These are phyloP conservation scores for Lachnellula occidentalis DNA, from an alignment of 2,329 filamentous ascomycete species.

Conservation along the genomic window DNA sequence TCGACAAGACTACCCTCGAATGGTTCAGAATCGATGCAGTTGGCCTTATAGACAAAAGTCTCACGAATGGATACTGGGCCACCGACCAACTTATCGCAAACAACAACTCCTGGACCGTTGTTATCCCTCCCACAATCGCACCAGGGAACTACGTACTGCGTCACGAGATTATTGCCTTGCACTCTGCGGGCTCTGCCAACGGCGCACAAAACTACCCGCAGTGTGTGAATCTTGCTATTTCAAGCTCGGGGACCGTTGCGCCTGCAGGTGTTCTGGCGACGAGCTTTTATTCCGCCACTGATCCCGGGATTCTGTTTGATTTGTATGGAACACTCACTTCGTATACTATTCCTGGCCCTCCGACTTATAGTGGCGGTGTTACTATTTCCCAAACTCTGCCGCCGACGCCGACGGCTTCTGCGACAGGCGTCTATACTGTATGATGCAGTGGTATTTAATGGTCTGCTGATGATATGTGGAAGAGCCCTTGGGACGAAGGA, in stretches of 20 bases:
- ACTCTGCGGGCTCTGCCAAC: slow-evolving; percentile 32
- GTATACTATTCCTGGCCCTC: slow-evolving; percentile 34
- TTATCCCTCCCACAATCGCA: slow-evolving; percentile 38
- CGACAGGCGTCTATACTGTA: slow-evolving; percentile 15
- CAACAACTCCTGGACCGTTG: slow-evolving; percentile 48
- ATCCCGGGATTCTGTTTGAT: slow-evolving; percentile 38
- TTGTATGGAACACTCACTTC: slow-evolving; percentile 33
- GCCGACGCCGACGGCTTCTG: slow-evolving; percentile 17
- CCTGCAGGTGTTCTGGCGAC: slow-evolving; percentile 35
- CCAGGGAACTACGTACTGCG: slow-evolving; percentile 48
- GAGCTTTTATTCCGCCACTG: slow-evolving; percentile 36
- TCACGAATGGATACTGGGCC: slow-evolving; percentile 35
- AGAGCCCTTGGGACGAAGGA: neutral
- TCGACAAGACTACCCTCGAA: slow-evolving; percentile 35
- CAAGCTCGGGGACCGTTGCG: slow-evolving; percentile 36
- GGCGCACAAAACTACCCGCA: slow-evolving; percentile 45
- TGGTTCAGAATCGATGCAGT: slow-evolving; percentile 42
- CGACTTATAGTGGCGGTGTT: slow-evolving; percentile 25
- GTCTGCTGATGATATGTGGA: neutral
- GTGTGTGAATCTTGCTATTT: slow-evolving; percentile 45
- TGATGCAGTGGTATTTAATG: neutral
- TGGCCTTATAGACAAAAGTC: slow-evolving; percentile 29
- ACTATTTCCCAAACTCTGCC: slow-evolving; percentile 18
- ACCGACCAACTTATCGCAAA: slow-evolving; percentile 44
- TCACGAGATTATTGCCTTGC: slow-evolving; percentile 36